Conservation (phyloP, 306 rosid genomes). For the Oemleria cerasiformis region DNA sequence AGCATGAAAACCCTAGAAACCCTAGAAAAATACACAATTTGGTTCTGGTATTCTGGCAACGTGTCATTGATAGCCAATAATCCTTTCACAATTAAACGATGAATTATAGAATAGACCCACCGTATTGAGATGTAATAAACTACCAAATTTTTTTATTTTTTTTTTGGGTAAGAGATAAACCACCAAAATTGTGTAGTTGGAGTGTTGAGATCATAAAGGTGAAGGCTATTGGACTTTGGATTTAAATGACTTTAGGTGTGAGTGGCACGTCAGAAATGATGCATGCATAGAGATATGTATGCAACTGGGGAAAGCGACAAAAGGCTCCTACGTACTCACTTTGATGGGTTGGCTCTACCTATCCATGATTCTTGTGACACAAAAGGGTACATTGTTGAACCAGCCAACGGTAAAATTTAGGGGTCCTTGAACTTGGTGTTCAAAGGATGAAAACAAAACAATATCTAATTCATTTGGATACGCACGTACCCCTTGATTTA, state of each 20-base stretch:
- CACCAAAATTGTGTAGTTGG: background rate
- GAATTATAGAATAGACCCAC: too few species aligned
- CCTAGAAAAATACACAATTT: background rate
- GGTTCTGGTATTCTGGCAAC: background rate
- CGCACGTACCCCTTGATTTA: too few species aligned
- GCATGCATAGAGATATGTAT: background rate
- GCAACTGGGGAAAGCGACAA: constrained; percentile 6
- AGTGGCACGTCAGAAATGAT: constrained; percentile 8
- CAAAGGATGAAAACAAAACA: too few species aligned
- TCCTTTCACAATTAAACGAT: background rate
- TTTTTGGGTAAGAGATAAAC: background rate
- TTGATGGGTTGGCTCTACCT: constrained; percentile 1
- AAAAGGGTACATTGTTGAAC: background rate
- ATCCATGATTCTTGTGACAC: constrained; percentile 3
- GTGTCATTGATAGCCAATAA: background rate
- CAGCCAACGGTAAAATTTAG: constrained; percentile 3
- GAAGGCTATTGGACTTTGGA: background rate
- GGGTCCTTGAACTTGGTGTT: background rate
- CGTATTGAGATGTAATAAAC: too few species aligned
- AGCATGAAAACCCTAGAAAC: background rate
- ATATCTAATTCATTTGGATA: too few species aligned
- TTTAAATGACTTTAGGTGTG: constrained; percentile 9
- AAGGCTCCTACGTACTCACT: background rate
- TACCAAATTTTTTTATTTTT: too few species aligned
- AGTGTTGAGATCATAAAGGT: background rate